phyloP scores from a whole-genome alignment of 768 basidiomycete genomes.

The Xerocomus brunneocitrinus region DNA sequence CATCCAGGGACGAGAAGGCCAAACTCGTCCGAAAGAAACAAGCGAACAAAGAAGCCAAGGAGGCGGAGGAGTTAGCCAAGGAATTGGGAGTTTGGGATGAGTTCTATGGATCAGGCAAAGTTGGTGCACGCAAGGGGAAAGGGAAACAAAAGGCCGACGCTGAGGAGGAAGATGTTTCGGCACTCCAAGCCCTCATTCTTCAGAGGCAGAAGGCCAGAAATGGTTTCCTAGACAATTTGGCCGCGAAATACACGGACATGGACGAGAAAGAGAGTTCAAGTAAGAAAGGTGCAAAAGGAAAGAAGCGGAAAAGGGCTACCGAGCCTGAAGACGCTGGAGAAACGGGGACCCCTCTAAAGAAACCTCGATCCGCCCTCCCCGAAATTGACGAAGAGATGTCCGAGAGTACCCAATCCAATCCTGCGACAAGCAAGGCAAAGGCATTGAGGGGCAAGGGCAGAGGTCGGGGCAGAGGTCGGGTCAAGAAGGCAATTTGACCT shows the following conservation, averaged over 20 bases:
- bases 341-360: slow-evolving; percentile 47
- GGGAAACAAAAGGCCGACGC: slow-evolving; percentile 43
- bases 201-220: slow-evolving; percentile 69
- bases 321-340: slow-evolving; percentile 34
- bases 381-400: slow-evolving; percentile 68
- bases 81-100: slow-evolving; percentile 94
- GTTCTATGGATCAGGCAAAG: slow-evolving; percentile 77
- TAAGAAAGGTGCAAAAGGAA: slow-evolving; percentile 44
- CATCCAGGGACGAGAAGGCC: slow-evolving; percentile 76
- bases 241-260: slow-evolving; percentile 64
- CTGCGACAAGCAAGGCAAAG: slow-evolving; percentile 48
- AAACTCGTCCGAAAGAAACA: slow-evolving; percentile 68
- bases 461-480: slow-evolving; percentile 23
- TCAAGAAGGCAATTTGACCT: slow-evolving; percentile 32
- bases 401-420: slow-evolving; percentile 52
- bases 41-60: slow-evolving; percentile 72
- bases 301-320: slow-evolving; percentile 46
- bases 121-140: slow-evolving; percentile 52
- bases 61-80: slow-evolving; percentile 80
- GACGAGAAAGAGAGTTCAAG: slow-evolving; percentile 27
- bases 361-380: slow-evolving; percentile 39
- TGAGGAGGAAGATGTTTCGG: slow-evolving; percentile 60
- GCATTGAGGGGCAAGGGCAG: slow-evolving; percentile 28
- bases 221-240: slow-evolving; percentile 70
- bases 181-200: slow-evolving; percentile 76